These are phyloP conservation scores for Sordaria brevicollis DNA, from an alignment of 495 filamentous ascomycete species.

Conservation along the genomic window DNA sequence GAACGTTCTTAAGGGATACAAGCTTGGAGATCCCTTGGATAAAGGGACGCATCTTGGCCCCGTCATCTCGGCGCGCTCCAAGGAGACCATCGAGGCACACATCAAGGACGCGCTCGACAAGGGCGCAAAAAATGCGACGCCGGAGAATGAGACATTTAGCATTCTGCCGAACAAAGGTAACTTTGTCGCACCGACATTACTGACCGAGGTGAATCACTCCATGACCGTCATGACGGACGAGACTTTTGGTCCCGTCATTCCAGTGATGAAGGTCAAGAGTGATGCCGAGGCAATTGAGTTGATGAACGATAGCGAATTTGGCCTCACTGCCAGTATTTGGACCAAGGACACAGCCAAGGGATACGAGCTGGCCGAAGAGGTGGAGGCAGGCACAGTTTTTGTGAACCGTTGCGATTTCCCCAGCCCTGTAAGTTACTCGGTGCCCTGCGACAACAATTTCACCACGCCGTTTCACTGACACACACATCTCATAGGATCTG, in stretches of 20 bases:
- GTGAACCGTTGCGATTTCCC: slow-evolving; percentile 94
- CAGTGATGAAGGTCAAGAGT: slow-evolving; percentile 79
- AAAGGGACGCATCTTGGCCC: slow-evolving; percentile 75
- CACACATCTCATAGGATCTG: slow-evolving; percentile 54
- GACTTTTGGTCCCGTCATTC: slow-evolving; percentile 91
- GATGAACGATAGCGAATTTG: slow-evolving; percentile 95
- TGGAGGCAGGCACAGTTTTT: slow-evolving; percentile 94
- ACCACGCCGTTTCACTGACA: slow-evolving; percentile 2
- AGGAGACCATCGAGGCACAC: slow-evolving; percentile 66
- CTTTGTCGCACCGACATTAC: slow-evolving; percentile 74
- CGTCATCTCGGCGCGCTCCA: slow-evolving; percentile 69
- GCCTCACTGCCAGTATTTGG: slow-evolving; percentile 96
- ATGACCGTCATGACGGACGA: slow-evolving; percentile 94
- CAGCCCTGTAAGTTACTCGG: slow-evolving; percentile 60
- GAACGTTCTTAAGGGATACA: slow-evolving; percentile 77
- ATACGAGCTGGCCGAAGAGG: slow-evolving; percentile 64
- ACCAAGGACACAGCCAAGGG: slow-evolving; percentile 76
- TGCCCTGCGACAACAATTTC: neutral
- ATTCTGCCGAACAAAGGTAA: slow-evolving; percentile 63
- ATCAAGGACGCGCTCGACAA: slow-evolving; percentile 76
- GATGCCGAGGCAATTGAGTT: slow-evolving; percentile 74
- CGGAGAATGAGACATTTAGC: slow-evolving; percentile 64
- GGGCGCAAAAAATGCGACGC: slow-evolving; percentile 76
- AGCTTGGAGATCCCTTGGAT: slow-evolving; percentile 75
- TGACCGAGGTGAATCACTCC: slow-evolving; percentile 69